Percentiles rank a stretch among this genome's conserved stretches.
Evolutionary conservation across 208 protist species (phyloP).

Genomic region (Wallacemonas collosoma): DNA sequence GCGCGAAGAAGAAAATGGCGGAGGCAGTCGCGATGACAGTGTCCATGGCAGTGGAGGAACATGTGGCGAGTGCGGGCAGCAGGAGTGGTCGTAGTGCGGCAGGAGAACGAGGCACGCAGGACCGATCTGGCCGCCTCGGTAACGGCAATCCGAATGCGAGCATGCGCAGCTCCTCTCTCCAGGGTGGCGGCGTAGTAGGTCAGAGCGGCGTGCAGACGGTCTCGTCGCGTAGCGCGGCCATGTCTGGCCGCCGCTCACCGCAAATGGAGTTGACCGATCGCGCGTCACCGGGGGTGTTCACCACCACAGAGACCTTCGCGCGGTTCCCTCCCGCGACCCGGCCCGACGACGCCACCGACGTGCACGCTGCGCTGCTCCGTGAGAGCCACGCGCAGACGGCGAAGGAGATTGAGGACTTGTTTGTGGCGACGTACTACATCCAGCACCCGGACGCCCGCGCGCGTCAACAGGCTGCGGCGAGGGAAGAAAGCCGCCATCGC

Average conservation of each 20-base stretch:
- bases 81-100: background rate
- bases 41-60: background rate
- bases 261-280: background rate
- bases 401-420: constrained; percentile 56
- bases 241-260: constrained; percentile 1
- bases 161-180: constrained; percentile 14
- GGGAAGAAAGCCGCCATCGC: constrained; percentile 17
- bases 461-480: constrained; percentile 22
- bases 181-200: background rate
- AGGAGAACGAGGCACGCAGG: background rate
- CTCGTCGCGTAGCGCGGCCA: background rate
- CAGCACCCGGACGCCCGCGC: constrained; percentile 42
- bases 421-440: constrained; percentile 57
- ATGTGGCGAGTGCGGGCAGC: background rate
- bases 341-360: constrained; percentile 12
- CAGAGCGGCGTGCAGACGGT: too few relatives aligned
- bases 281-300: background rate
- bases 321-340: background rate
- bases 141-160: background rate
- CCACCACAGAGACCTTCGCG: background rate
- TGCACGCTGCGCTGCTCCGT: constrained; percentile 21
- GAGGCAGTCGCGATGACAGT: background rate
- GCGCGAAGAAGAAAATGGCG: background rate
- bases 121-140: background rate
- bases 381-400: constrained; percentile 31